Evolutionary conservation across 163 green algal genomes (phyloP), one percentile per base, ranked within the genome.

Genomic region (Prototheca wickerhamii): DNA sequence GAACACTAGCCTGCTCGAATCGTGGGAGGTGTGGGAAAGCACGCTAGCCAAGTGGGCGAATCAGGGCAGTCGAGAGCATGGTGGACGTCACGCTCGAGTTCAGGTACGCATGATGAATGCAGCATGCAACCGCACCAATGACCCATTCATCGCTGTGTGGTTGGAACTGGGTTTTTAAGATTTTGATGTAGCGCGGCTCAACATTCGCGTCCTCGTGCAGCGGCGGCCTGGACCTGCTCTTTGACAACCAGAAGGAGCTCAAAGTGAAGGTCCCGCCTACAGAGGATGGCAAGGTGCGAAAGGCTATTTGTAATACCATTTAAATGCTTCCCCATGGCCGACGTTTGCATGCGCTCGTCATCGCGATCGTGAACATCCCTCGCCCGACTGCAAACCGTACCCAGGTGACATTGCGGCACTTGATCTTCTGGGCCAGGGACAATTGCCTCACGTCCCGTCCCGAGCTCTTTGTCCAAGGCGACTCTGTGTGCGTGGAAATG

Each of bases 401-500:
- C 71, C 70, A 85, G 66, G 46, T 92, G 29, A 89, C 78, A 23
- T 64, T 89, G 10, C 58, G 42, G 23, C 61, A 86, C 18, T 61
- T 91, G 20, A 75, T 95, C 31, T 29, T 67, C 2, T 94, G 84
- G 83, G 64, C 80, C 18, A 62, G 84, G 17, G 84, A 94, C 58
- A 76, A 89, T 53, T 59, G 94, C 31, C 72, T 96, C 6, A 82
- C 69, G 7, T 87, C 92, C 64, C 73, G 89, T 32, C 85, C 86
- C 20, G 89, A 96, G 67, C 82, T 96, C 0, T 96, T 96, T 55
- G 84, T 94, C 68, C 92, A 95, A 59, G 86, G 80, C 21, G 72
- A 84, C 49, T 82, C 74, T 30, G 86, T 95, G 87, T 95, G 65
- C 74, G 87, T 68, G 12, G 4, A 37, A 50, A n/a, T 17, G 12